Percentiles rank a stretch among this genome's conserved stretches.
These are phyloP conservation scores for Rhizophora apiculata DNA, from an alignment of 345 rosid genomes.

Conservation along the genomic window DNA sequence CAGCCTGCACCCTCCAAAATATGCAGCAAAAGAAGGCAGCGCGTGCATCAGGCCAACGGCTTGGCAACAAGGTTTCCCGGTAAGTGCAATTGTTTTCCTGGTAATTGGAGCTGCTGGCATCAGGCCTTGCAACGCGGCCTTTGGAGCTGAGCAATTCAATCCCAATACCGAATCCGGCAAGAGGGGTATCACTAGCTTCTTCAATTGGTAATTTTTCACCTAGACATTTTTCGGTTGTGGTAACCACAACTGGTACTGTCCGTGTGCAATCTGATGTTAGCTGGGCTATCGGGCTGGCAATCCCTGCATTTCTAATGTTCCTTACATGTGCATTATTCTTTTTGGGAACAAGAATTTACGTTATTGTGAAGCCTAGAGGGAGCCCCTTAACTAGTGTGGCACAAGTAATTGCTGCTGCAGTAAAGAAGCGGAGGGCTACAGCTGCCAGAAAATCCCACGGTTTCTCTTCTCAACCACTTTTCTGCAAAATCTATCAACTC, in stretches of 20 bases:
- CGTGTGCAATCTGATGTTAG: constrained; percentile 34
- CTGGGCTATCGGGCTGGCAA: constrained; percentile 38
- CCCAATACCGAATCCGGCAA: constrained; percentile 32
- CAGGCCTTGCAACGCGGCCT: constrained; percentile 43
- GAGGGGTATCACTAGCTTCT: constrained; percentile 36
- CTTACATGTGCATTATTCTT: constrained; percentile 35
- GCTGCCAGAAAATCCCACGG: constrained; percentile 9
- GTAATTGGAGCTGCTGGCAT: constrained; percentile 44
- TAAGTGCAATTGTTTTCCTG: constrained; percentile 28
- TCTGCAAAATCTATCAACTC: constrained; percentile 26
- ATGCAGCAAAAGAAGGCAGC: neutral
- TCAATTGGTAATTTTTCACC: constrained; percentile 45
- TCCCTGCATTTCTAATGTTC: constrained; percentile 39
- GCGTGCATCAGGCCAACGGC: constrained; percentile 24
- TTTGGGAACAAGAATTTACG: constrained; percentile 33
- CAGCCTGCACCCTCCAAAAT: constrained; percentile 33
- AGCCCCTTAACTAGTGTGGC: constrained; percentile 37
- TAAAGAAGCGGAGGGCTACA: constrained; percentile 17
- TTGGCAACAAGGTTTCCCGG: constrained; percentile 23
- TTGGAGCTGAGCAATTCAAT: constrained; percentile 45
- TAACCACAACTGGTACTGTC: constrained; percentile 27
- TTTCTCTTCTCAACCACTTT: constrained; percentile 23
- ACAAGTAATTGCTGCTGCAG: constrained; percentile 35
- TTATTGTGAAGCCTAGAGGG: constrained; percentile 36
- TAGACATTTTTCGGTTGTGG: constrained; percentile 28